Base-by-base conservation (phyloP, 306 rosid species). In the Lathyrus sativus region DNA sequence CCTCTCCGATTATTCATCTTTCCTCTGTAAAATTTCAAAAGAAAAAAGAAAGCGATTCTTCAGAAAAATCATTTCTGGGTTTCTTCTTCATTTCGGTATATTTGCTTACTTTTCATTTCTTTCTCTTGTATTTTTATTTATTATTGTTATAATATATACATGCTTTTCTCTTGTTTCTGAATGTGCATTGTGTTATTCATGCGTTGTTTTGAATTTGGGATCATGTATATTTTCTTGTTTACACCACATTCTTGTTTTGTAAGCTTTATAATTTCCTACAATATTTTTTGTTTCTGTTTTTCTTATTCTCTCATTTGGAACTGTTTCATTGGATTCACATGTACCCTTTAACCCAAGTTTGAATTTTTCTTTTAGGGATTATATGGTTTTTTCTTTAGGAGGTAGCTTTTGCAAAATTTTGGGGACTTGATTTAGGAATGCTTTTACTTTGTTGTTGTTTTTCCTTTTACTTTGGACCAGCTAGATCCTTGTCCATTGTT, bases 1-100 rank as follows among this genome's bases (percentile, higher is more conserved):
- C 44, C 35, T 67, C 72, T 68, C 78, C 78, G 28, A 67, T 55
- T 62, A 67, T 67, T 68, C 33, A 56, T 74, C 78, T n/a, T 9
- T 11, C 1, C 28, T 50, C 72, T 66, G 71, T 68, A 28, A 38
- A 65, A 14, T 15, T 64, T 43, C 49, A 35, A 67, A 65, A n/a
- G 39, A 9, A 13, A 68, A 61, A 24, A 26, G 0, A 41, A 18
- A 38, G 4, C 9, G 42, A 43, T 57, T 55, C 57, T 61, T 44
- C 50, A 28, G 17, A 13, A 37, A 37, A 19, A 59, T 12, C 76
- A 69, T 63, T 81, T 73, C 67, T 48, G 65, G 77, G 70, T 50
- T 62, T 50, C 48, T 62, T 77, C 74, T 61, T 57, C 63, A 46
- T 70, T 70, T 67, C 0, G 83, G 83, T 82, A 78, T 77, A 82